A percentile compares a stretch with the other conserved stretches of the same genome.
Conservation (phyloP, 805 yeast species). For the Metschnikowia dekortorum region DNA sequence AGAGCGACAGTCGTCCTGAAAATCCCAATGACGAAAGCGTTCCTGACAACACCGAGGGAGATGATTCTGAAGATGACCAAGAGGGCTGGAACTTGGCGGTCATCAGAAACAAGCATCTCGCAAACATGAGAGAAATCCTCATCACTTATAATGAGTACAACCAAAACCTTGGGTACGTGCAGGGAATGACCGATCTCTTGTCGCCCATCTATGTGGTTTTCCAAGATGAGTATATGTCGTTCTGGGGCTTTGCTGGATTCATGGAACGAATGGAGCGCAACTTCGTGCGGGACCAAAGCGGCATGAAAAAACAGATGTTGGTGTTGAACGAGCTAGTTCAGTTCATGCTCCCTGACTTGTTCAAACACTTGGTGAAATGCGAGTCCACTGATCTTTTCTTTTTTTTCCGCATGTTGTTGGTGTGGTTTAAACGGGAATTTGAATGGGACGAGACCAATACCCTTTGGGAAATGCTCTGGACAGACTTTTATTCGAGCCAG, state of each 20-base stretch:
- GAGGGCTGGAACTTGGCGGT: constrained; percentile 57
- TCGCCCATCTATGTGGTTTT: constrained; percentile 71
- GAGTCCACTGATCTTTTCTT: constrained; percentile 89
- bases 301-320: constrained; percentile 85
- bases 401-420: constrained; percentile 90
- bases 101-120: constrained; percentile 72
- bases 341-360: constrained; percentile 82
- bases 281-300: constrained; percentile 85
- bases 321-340: constrained; percentile 82
- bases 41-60: constrained; percentile 13
- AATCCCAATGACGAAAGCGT: constrained; percentile 7
- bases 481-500: constrained; percentile 81
- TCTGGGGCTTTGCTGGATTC: constrained; percentile 82
- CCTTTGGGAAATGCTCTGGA: constrained; percentile 93
- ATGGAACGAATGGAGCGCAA: constrained; percentile 97
- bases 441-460: constrained; percentile 68
- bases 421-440: constrained; percentile 93
- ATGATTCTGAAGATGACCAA: constrained; percentile 22
- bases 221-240: constrained; percentile 72
- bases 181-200: constrained; percentile 93
- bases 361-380: constrained; percentile 77
- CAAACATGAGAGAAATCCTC: constrained; percentile 68
- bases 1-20: neutral
- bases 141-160: constrained; percentile 85
- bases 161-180: constrained; percentile 85